These are phyloP conservation scores for Colletotrichum ledebouriae DNA, from an alignment of 2,329 filamentous ascomycete genomes.

Conservation along the genomic window DNA sequence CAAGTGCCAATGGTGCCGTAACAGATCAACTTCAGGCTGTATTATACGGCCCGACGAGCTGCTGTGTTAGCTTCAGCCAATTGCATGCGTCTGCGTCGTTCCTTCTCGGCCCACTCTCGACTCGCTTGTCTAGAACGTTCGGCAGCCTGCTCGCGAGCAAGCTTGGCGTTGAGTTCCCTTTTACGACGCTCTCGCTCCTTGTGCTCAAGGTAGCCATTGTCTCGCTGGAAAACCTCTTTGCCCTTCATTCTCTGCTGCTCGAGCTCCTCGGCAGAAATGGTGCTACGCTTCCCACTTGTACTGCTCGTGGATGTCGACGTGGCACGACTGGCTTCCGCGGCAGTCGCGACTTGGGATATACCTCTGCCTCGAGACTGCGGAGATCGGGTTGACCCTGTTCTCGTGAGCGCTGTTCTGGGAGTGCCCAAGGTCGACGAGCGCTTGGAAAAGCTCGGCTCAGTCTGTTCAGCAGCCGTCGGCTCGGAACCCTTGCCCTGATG, in stretches of 20 bases:
- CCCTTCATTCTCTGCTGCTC: slow-evolving; percentile 66
- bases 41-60: slow-evolving; percentile 19
- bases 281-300: slow-evolving; percentile 60
- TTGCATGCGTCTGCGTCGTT: slow-evolving; percentile 62
- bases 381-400: slow-evolving; percentile 27
- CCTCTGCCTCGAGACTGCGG: slow-evolving; percentile 37
- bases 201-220: slow-evolving; percentile 61
- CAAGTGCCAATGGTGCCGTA: neutral
- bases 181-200: slow-evolving; percentile 67
- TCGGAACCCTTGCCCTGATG: slow-evolving; percentile 61
- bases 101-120: slow-evolving; percentile 74
- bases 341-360: slow-evolving; percentile 2
- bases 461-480: slow-evolving; percentile 27
- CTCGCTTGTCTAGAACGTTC: slow-evolving; percentile 71
- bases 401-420: slow-evolving; percentile 22
- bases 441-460: slow-evolving; percentile 32
- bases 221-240: slow-evolving; percentile 66
- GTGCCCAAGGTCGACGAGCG: slow-evolving; percentile 41
- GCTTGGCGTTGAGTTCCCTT: slow-evolving; percentile 66
- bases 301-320: slow-evolving; percentile 63
- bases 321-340: slow-evolving; percentile 50
- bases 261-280: slow-evolving; percentile 64
- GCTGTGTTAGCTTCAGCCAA: slow-evolving; percentile 26
- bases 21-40: neutral
- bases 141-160: slow-evolving; percentile 71